phyloP scores from a whole-genome alignment of 306 rosid genomes.

The Pueraria montana region DNA sequence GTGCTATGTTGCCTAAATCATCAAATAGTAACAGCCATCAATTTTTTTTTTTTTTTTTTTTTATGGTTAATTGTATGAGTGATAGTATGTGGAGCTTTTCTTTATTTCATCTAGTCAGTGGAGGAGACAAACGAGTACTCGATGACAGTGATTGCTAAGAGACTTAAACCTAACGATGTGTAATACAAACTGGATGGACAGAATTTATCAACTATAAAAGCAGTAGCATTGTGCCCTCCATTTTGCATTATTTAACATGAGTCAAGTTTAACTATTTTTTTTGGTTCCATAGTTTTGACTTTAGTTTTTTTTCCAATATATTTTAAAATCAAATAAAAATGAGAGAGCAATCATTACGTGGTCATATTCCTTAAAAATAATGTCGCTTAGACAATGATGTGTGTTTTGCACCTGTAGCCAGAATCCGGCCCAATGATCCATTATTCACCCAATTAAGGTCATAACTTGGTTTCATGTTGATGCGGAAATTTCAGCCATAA shows the following conservation, averaged over 20 bases:
- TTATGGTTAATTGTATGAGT: constrained; percentile 34
- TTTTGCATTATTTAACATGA: constrained; percentile 49
- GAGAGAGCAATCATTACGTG: constrained; percentile 17
- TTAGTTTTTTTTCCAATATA: neutral
- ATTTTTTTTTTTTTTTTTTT: neutral
- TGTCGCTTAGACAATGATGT: constrained; percentile 30
- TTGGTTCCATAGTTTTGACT: neutral
- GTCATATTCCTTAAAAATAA: constrained; percentile 28
- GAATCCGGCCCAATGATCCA: constrained; percentile 10
- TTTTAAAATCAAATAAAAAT: constrained; percentile 8
- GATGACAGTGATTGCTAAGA: constrained; percentile 49
- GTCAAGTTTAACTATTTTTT: constrained; percentile 26
- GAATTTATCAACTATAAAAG: constrained; percentile 46
- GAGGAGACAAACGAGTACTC: constrained; percentile 44
- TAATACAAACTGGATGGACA: constrained; percentile 54
- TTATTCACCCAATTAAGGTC: constrained; percentile 4
- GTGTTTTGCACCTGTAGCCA: neutral
- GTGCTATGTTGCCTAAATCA: constrained; percentile 29
- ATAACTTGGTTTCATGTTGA: neutral
- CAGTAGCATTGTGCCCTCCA: constrained; percentile 42
- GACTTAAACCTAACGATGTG: constrained; percentile 49
- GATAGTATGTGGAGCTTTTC: constrained; percentile 42
- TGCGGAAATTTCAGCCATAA: constrained; percentile 7
- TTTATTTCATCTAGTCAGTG: constrained; percentile 48
- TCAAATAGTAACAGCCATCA: constrained; percentile 4